Conservation (phyloP, 306 rosid genomes). For the Dryas alaskensis region DNA sequence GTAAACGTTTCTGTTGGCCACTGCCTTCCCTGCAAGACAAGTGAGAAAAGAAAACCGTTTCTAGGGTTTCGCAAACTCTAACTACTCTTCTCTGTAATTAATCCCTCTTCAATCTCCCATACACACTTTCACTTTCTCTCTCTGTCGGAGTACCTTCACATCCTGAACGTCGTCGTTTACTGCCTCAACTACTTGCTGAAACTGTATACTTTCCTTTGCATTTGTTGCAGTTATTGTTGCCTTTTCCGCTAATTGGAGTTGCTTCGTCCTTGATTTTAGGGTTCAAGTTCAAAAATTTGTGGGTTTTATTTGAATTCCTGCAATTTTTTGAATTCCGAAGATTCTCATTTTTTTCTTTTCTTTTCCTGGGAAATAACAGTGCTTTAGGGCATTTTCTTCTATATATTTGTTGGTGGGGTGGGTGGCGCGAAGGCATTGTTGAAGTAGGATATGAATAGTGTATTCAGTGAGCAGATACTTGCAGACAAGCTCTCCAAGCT, state of each 20-base stretch:
- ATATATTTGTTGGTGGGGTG: slow-evolving; percentile 15
- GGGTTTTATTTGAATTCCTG: background rate
- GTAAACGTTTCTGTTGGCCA: slow-evolving; percentile 9
- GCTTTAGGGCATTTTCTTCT: slow-evolving; percentile 24
- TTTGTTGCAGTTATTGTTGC: background rate
- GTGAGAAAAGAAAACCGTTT: background rate
- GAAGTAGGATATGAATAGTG: slow-evolving; percentile 60
- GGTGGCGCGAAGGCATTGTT: slow-evolving; percentile 19
- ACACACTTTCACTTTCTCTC: background rate
- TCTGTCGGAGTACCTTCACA: background rate
- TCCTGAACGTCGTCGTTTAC: slow-evolving; percentile 22
- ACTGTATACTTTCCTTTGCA: background rate
- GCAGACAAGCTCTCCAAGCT: slow-evolving; percentile 88
- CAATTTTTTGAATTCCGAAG: background rate
- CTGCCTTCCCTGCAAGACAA: background rate
- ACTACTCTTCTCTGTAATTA: background rate
- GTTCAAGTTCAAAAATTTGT: slow-evolving; percentile 3
- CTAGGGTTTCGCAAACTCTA: slow-evolving; percentile 32
- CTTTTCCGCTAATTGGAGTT: background rate
- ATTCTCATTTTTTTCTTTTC: background rate
- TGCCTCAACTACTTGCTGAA: background rate
- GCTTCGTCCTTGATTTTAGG: slow-evolving; percentile 6
- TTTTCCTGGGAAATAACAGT: slow-evolving; percentile 9
- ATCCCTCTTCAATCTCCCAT: background rate
- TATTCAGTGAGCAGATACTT: slow-evolving; percentile 73